Base-by-base conservation (phyloP, 148 eudicot species). In the Persicaria tinctoria region DNA sequence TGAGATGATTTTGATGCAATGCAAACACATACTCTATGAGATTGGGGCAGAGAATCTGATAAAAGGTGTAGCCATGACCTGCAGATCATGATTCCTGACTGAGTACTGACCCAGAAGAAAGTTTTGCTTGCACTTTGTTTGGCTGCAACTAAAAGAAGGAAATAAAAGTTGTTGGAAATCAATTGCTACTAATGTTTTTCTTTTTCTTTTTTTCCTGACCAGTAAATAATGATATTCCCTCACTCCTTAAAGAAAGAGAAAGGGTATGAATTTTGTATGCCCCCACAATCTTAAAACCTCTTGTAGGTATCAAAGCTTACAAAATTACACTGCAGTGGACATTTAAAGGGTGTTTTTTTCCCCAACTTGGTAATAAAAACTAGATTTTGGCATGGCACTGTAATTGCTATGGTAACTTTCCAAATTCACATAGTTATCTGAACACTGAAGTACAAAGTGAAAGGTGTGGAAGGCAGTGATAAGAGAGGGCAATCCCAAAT, bases 401-500 rank as follows among this genome's bases (percentile, higher is more conserved):
- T 57, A 57, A 57, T 17, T 57, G 63, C 10, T 32, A 57, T 60
- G 68, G 44, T 60, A 60, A 27, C 9, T 60, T 23, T 23, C 68
- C 14, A 18, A 18, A 57, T 57, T 10, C 63, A 32, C 9, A 2
- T 57, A 7, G 63, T 17, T 57, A 6, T 57, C 63, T 57, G 63
- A 7, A 57, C 18, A 27, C 20, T 23, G 17, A 18, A 18, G 63
- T 7, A 57, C 27, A 18, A 10, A 17, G 17, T 17, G 10, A 57
- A 18, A 57, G 63, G 9, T 17, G 32, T 18, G 32, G 20, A 57
- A 57, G 41, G 41, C n/a, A 57, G 63, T 57, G 2, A 57, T 57
- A 60, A 60, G 68, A 23, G 44, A 60, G 68, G 23, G 68, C 63
- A 57, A 66, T 12, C 70, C 48, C 70, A 66, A 14, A 66, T 66